Percentiles rank a stretch among this genome's conserved stretches.
Evolutionary conservation across 2,329 filamentous ascomycete species (phyloP).

Genomic region (Trichoderma citrinoviride): DNA sequence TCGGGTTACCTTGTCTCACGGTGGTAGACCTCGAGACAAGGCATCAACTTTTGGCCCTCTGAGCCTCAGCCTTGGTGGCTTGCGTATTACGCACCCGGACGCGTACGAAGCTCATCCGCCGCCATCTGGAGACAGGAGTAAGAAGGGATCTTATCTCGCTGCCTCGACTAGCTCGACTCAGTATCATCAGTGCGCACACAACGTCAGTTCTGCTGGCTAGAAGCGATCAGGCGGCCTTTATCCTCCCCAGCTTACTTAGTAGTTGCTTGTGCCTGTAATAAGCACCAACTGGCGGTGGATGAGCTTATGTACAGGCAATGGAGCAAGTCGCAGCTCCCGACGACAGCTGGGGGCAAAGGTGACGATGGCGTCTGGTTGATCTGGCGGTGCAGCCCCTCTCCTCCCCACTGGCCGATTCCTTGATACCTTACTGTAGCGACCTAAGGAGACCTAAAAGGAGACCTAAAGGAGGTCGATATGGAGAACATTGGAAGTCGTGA

Average conservation of each 20-base stretch:
- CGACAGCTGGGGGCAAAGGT: background rate
- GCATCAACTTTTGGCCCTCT: background rate
- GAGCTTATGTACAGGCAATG: background rate
- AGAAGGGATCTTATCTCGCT: background rate
- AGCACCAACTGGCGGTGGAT: conserved; percentile 8
- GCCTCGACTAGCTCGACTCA: conserved; percentile 7
- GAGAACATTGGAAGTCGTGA: conserved; percentile 3
- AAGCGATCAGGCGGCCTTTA: conserved; percentile 13
- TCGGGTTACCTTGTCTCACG: no score
- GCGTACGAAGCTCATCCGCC: conserved; percentile 4
- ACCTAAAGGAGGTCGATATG: conserved; percentile 9
- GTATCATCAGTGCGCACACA: background rate
- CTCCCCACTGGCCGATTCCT: conserved; percentile 15
- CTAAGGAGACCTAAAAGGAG: conserved; percentile 6
- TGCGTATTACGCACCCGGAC: conserved; percentile 21
- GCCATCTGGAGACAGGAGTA: background rate
- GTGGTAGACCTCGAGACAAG: background rate
- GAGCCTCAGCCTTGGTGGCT: conserved; percentile 13
- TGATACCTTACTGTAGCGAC: conserved; percentile 17
- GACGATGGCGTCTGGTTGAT: conserved; percentile 21
- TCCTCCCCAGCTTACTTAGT: background rate
- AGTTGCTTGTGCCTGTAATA: background rate
- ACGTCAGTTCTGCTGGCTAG: background rate
- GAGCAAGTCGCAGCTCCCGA: conserved; percentile 3
- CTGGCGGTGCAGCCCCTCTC: conserved; percentile 19